Evolutionary conservation across 345 rosid species (phyloP), one percentile per base, ranked within the genome.

Genomic region (Jatropha curcas): DNA sequence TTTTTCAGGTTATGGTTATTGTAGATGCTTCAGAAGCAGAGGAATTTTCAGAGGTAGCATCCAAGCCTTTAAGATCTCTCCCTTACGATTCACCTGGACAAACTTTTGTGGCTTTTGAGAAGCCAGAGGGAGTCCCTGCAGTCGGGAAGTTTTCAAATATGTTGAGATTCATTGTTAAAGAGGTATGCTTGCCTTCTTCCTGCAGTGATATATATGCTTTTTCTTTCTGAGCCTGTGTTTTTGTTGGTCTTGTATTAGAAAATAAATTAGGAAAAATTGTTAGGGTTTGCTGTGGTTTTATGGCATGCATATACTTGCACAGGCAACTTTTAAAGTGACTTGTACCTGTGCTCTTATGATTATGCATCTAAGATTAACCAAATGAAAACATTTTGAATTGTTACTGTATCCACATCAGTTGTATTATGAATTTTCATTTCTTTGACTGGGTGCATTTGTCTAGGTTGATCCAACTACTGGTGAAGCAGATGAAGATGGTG

Each of bases 71-170:
- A 64, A 84, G 75, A 60, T 88, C 98, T 64, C 97, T 95, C 64
- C 99, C 99, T 46, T 95, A 87, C 25, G 97, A 95, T 80, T 85
- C 94, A 10, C 96, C 99, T 71, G 96, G 98, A 70, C 99, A 91
- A 78, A 89, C 88, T 53, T 91, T 91, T 70, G 88, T 87, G 75
- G 98, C 92, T 45, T 95, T 90, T 84, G 92, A 87, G 87, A 95
- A 88, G 86, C 97, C 92, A 41, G 89, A 84, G 27, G 92, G 94
- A 31, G 84, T 89, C 71, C 89, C 94, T 51, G 91, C 97, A 27
- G 75, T 84, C 48, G 98, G 98, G 71, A 95, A 95, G 82, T 92
- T 95, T 76, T 91, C 98, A 31, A 95, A 95, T 81, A 82, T 81
- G 68, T 72, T 95, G 85, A 90, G 90, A 75, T 95, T 95, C 71